Evolutionary conservation across 2,329 filamentous ascomycete species (phyloP), one percentile per base, ranked within the genome.

Genomic region (Xylaria sp.): DNA sequence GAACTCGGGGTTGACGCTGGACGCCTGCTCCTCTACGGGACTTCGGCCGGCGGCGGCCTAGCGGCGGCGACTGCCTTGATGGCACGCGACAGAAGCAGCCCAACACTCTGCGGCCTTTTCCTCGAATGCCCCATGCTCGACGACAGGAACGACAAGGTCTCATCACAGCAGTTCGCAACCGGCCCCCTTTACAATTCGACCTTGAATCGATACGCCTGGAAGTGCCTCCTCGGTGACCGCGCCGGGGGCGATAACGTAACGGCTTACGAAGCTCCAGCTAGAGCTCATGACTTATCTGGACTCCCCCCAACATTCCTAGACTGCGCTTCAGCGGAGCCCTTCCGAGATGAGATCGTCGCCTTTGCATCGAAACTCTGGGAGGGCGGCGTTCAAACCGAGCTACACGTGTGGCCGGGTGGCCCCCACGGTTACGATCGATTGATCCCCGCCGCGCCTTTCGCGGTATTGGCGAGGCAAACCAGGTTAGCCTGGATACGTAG

Each of bases 31-130:
- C 71, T 85, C 17, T 76, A 76, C 50, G 83, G 83, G 3, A 78
- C 81, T 49, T 83, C 79, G 19, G 82, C 81, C 1, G 83, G 82
- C 2, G 83, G 81, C 2, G 81, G 82, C 48, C 69, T 87, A 16
- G 82, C 82, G 0, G 79, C 81, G 1, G 79, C 76, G 3, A 72
- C 80, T 58, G 75, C 79, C 1, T 68, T 86, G 21, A 77, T 83
- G 73, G 65, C 65, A 2, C 65, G 71, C n/a, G 73, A 76, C 58
- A 62, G 61, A n/a, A 63, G 60, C 19, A 60, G 68, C 1, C 69
- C 70, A 1, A 64, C 64, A n/a, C 54, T 77, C 2, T 66, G 69
- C 7, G 73, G 71, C 19, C 70, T 74, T 34, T 68, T 74, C 17
- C 65, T 77, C 1, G 60, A 74, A 16, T 74, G 69, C 44, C 72